Evolutionary conservation across 2,329 filamentous ascomycete species (phyloP), one percentile per base, ranked within the genome.

Genomic region (Rachicladosporium sp.): DNA sequence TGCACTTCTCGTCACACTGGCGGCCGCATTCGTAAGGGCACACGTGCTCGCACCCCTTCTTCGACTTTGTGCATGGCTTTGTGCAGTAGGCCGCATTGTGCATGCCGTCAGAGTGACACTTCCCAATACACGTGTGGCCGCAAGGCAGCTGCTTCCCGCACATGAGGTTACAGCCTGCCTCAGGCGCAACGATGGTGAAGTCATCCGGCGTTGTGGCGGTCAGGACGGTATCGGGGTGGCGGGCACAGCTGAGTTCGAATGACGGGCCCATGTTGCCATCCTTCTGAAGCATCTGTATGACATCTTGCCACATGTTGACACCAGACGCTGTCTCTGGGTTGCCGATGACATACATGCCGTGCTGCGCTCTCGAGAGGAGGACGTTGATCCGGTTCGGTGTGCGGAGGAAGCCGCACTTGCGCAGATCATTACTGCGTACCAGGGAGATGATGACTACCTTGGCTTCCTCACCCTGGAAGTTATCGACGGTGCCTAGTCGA

Each of bases 381-480:
- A 85, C 79, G 41, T 85, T 82, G 59, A 85, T 78, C 0, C 80
- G 69, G 48, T 86, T 84, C 0, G 69, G 60, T 0, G 76, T 81
- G 23, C 63, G 70, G 0, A 88, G 61, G 41, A 87, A 88, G 0
- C 82, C 82, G n/a, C 70, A 69, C 5, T 67, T 72, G 5, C 60
- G 61, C 8, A 69, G 49, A 0, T 56, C 43, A 47, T 88, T 88
- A 59, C 79, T 82, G 31, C 82, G 71, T 0, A 86, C 80, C 0
- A 88, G 63, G 0, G 79, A 83, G 0, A 88, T 63, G 2, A 88
- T 64, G 0, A 88, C 65, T 4, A 88, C 63, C 38, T 82, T 79
- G 1, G 77, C 78, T 50, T 88, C 81, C 52, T 88, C 81, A 0
- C 82, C 82, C 48, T 88, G 80, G 40, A 84, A 87, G 46, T 86